A percentile compares a stretch with the other conserved stretches of the same genome.
phyloP scores from a whole-genome alignment of 1,139 yeast genomes.

The Yamadazyma sp. region DNA sequence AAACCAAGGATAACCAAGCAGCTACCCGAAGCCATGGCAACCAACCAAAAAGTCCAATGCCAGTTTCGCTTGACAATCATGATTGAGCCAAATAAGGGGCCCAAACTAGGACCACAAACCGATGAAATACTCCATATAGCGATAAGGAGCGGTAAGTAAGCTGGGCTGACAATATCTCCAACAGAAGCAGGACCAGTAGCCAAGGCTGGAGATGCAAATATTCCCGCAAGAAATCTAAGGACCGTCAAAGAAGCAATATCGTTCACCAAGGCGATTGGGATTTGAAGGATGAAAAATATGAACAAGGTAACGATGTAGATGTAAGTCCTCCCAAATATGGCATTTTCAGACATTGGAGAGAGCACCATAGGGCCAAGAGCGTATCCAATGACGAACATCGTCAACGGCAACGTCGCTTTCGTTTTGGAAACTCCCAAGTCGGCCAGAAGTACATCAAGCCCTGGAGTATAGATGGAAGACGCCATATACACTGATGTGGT shows the following conservation, averaged over 20 bases:
- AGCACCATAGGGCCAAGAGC: constrained; percentile 58
- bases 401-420: constrained; percentile 44
- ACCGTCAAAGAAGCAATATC: constrained; percentile 32
- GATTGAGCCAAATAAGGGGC: constrained; percentile 33
- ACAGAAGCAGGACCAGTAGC: constrained; percentile 41
- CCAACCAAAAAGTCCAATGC: constrained; percentile 51
- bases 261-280: constrained; percentile 31
- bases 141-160: constrained; percentile 28
- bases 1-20: constrained; percentile 30
- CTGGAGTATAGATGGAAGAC: constrained; percentile 32
- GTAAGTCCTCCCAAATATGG: constrained; percentile 52
- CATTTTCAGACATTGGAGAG: constrained; percentile 53
- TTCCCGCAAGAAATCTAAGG: constrained; percentile 33
- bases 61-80: constrained; percentile 28
- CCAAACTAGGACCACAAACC: constrained; percentile 32
- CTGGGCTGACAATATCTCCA: constrained; percentile 26
- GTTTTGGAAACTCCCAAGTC: constrained; percentile 43
- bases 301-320: constrained; percentile 33
- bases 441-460: constrained; percentile 33
- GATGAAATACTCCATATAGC: constrained; percentile 31
- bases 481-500: constrained; percentile 30
- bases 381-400: constrained; percentile 50
- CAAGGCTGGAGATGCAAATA: constrained; percentile 36
- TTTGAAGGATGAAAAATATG: constrained; percentile 33
- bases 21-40: constrained; percentile 35